These are phyloP conservation scores for Biscogniauxia sp. DNA, from an alignment of 2,329 filamentous ascomycete species.

Conservation along the genomic window DNA sequence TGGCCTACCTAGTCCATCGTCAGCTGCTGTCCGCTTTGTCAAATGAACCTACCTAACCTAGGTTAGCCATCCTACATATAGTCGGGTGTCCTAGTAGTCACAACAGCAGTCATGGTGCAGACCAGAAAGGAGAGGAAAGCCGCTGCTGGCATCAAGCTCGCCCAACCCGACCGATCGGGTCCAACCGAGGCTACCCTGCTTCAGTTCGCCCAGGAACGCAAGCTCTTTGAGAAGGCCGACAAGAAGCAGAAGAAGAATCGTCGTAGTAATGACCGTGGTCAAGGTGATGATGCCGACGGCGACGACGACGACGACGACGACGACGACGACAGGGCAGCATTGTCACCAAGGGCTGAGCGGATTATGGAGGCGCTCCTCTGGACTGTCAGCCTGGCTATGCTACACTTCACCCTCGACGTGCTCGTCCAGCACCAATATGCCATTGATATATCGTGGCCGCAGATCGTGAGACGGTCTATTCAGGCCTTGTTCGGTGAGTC, in stretches of 20 bases:
- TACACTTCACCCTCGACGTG: slow-evolving; percentile 77
- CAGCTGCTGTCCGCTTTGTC: no score
- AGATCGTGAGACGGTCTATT: slow-evolving; percentile 51
- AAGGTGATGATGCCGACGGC: slow-evolving; percentile 38
- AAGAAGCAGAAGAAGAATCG: slow-evolving; percentile 33
- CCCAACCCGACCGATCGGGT: slow-evolving; percentile 66
- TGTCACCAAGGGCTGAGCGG: slow-evolving; percentile 46
- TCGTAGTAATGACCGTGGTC: slow-evolving; percentile 29
- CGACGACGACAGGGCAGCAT: slow-evolving; percentile 30
- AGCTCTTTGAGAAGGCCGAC: slow-evolving; percentile 53
- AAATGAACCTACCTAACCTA: no score
- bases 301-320: slow-evolving; percentile 38
- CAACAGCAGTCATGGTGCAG: slow-evolving; percentile 40
- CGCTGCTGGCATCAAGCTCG: slow-evolving; percentile 56
- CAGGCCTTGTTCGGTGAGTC: slow-evolving; percentile 53
- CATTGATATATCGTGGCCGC: slow-evolving; percentile 59
- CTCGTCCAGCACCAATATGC: slow-evolving; percentile 77
- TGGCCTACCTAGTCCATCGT: no score
- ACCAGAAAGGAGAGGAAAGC: slow-evolving; percentile 48
- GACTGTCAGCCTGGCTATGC: slow-evolving; percentile 62
- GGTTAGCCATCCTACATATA: no score
- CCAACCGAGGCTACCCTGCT: slow-evolving; percentile 67
- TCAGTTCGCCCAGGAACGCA: slow-evolving; percentile 65
- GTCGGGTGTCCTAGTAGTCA: slow-evolving; percentile 4
- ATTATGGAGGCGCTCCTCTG: slow-evolving; percentile 57